These are phyloP conservation scores for Harringtonia aguacate DNA, from an alignment of 2,329 filamentous ascomycete genomes.

Conservation along the genomic window DNA sequence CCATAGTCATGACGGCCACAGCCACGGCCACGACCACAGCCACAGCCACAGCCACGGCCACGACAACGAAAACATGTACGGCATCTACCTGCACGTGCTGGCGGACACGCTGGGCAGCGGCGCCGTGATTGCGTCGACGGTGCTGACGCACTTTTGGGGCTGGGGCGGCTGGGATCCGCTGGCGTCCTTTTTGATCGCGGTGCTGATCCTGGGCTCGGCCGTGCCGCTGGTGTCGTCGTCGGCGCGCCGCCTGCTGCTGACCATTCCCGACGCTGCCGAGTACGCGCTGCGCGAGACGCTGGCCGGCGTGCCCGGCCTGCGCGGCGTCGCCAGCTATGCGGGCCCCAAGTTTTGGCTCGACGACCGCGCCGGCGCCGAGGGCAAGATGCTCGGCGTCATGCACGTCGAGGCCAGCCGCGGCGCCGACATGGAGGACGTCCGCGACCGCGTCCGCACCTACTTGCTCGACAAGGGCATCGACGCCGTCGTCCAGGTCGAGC, in stretches of 20 bases:
- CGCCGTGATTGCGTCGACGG: conserved; percentile 85
- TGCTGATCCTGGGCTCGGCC: conserved; percentile 87
- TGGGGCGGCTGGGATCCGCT: conserved; percentile 94
- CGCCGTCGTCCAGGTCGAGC: conserved; percentile 77
- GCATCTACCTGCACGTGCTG: conserved; percentile 90
- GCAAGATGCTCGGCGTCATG: conserved; percentile 89
- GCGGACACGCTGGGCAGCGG: conserved; percentile 91
- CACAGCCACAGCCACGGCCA: conserved; percentile 40
- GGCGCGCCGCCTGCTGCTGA: conserved; percentile 72
- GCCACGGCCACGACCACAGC: conserved; percentile 16
- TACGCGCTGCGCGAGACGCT: conserved; percentile 81
- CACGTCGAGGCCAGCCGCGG: conserved; percentile 68
- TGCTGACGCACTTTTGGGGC: conserved; percentile 74
- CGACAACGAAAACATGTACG: conserved; percentile 95
- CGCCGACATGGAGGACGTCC: conserved; percentile 71
- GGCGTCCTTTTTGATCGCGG: conserved; percentile 85
- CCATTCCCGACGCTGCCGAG: conserved; percentile 74
- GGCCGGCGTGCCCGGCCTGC: conserved; percentile 68
- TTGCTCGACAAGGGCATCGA: conserved; percentile 64
- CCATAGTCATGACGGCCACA: conserved; percentile 15
- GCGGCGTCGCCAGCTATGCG: conserved; percentile 76
- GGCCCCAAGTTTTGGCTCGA: conserved; percentile 91
- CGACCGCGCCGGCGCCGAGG: conserved; percentile 62
- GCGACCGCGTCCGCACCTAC: conserved; percentile 64
- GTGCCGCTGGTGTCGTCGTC: conserved; percentile 79